Conservation (phyloP, 306 rosid species). For the Malus sieversii region DNA sequence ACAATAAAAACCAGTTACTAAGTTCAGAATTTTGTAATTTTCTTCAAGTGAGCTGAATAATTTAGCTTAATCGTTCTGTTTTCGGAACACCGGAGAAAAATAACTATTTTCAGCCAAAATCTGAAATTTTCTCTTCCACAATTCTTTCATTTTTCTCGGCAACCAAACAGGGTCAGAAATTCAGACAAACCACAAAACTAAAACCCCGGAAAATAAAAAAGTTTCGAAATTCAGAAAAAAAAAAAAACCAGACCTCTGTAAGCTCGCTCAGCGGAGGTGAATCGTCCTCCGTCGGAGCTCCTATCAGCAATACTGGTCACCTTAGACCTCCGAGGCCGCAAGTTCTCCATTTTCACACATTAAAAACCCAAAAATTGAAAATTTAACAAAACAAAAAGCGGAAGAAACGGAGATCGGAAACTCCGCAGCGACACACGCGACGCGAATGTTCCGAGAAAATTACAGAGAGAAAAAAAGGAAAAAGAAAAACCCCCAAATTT, state of each 20-base stretch:
- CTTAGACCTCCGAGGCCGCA: slow-evolving; percentile 41
- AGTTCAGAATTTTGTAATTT: neutral
- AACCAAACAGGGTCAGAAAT: neutral
- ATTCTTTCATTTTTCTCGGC: neutral
- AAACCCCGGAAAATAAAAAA: neutral
- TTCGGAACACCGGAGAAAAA: neutral
- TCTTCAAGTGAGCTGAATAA: neutral
- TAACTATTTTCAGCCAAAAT: neutral
- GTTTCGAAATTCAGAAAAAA: neutral
- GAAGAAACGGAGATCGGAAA: slow-evolving; percentile 20
- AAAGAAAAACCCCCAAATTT: neutral
- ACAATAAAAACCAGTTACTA: neutral
- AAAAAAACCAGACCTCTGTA: slow-evolving; percentile 30
- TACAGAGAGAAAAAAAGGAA: neutral
- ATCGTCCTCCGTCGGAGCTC: slow-evolving; percentile 18
- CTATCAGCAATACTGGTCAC: slow-evolving; percentile 23
- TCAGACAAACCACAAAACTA: neutral
- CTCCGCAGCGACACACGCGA: neutral
- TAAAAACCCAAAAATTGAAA: slow-evolving; percentile 1
- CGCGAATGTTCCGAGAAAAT: slow-evolving; percentile 3
- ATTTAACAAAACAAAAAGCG: neutral
- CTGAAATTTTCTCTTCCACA: neutral
- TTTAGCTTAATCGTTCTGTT: neutral
- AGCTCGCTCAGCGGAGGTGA: slow-evolving; percentile 20
- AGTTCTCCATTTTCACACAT: slow-evolving; percentile 54